phyloP scores from a whole-genome alignment of 1,284 basidiomycete genomes.

The Pholiota adiposa region DNA sequence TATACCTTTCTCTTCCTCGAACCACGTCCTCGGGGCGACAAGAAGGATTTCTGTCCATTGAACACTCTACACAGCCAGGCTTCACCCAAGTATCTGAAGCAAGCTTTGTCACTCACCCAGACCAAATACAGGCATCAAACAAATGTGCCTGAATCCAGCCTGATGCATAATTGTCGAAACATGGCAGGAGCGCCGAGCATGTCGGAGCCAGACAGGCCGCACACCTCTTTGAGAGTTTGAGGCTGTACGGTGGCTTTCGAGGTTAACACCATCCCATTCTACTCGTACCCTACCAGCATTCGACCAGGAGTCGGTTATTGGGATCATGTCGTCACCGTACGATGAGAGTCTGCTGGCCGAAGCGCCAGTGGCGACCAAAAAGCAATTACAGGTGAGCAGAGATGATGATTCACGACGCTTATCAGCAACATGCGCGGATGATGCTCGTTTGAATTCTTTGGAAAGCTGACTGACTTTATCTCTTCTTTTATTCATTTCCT shows the following conservation, averaged over 20 bases:
- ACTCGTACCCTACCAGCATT: not conserved
- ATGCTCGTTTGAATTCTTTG: not conserved
- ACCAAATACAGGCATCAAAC: not conserved
- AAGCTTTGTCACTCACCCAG: not conserved
- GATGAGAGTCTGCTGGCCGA: slow-evolving; percentile 47
- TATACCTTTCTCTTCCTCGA: not conserved
- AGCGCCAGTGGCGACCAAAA: slow-evolving; percentile 48
- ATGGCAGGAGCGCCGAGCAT: not conserved
- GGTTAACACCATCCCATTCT: not conserved
- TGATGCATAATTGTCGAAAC: not conserved
- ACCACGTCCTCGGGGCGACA: not conserved
- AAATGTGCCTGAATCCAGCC: not conserved
- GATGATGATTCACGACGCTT: not conserved
- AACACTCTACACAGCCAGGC: not conserved
- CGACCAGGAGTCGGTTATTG: slow-evolving; percentile 12
- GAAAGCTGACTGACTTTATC: not conserved
- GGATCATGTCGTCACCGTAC: slow-evolving; percentile 32
- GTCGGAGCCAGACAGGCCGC: not conserved
- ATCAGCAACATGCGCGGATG: not conserved
- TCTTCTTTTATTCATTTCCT: not conserved
- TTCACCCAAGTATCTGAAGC: not conserved
- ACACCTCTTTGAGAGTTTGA: not conserved
- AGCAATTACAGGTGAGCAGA: slow-evolving; percentile 46
- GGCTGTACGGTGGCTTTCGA: slow-evolving; percentile 6
- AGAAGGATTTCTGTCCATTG: too few relatives aligned